Conservation (phyloP, 2,329 filamentous ascomycete species). For the Aureobasidium sp. region DNA sequence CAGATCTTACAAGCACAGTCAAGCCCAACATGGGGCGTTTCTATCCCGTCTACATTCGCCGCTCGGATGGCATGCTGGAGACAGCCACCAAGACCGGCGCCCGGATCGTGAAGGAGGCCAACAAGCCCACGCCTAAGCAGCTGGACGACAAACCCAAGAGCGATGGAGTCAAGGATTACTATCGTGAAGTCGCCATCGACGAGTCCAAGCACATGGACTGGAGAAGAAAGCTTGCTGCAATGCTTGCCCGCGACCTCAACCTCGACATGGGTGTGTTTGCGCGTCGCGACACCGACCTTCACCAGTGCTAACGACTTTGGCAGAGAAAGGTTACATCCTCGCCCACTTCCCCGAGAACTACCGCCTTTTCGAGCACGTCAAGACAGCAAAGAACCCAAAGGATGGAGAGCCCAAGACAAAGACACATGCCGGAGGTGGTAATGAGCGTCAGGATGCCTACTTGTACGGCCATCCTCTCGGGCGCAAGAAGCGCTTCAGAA, state of each 20-base stretch:
- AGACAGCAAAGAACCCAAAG: slow-evolving; percentile 39
- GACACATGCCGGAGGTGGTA: slow-evolving; percentile 43
- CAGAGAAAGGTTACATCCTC: slow-evolving; percentile 43
- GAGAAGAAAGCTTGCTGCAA: slow-evolving; percentile 52
- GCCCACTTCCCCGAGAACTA: slow-evolving; percentile 50
- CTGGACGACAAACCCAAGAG: slow-evolving; percentile 46
- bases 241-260: slow-evolving; percentile 47
- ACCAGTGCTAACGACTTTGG: background rate
- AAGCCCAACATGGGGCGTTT: slow-evolving; percentile 35
- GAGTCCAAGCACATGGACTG: slow-evolving; percentile 51
- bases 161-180: slow-evolving; percentile 49
- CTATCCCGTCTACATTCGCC: slow-evolving; percentile 40
- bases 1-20: too few species aligned
- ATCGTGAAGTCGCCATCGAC: slow-evolving; percentile 43
- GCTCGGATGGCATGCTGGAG: slow-evolving; percentile 44
- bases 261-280: slow-evolving; percentile 12
- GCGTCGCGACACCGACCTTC: background rate
- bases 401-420: slow-evolving; percentile 40
- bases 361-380: slow-evolving; percentile 51
- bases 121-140: slow-evolving; percentile 46
- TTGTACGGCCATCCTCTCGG: slow-evolving; percentile 54
- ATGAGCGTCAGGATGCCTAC: slow-evolving; percentile 53
- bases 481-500: slow-evolving; percentile 50
- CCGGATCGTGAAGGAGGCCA: slow-evolving; percentile 36
- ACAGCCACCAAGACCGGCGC: slow-evolving; percentile 44